Evolutionary conservation across 768 basidiomycete genomes (phyloP), one percentile per base, ranked within the genome.

Genomic region (Amanita muscaria): DNA sequence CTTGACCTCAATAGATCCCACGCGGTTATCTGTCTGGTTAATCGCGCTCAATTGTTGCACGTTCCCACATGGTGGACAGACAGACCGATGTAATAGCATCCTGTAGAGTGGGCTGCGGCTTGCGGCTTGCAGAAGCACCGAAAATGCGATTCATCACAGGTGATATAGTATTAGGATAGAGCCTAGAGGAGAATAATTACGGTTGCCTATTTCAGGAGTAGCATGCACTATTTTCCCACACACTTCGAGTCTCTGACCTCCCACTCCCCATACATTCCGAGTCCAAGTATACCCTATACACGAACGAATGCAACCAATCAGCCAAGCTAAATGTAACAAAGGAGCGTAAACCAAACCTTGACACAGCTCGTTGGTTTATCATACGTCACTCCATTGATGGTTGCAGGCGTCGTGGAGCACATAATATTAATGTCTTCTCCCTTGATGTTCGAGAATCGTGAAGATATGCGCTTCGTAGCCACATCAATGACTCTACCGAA

Each of bases 1-100:
- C 70, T 98, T 99, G 60, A 97, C 93, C 61, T 99, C 92, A 50
- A 96, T 87, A 10, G 86, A 80, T 21, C 81, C 80, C 61, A 89
- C 74, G 42, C 93, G 80, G 1, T 76, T 62, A 60, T 97, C 93
- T 59, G 91, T 96, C 92, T 96, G 47, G 21, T 41, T 51, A 15
- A 30, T 43, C 48, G 15, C 27, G 8, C 25, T 46, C 15, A 46
- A 36, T 29, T 18, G 16, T 39, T 5, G 1, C 21, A 19, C 10
- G 14, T 30, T 31, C 36, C 27, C 30, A n/a, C 24, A 24, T 27
- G 30, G 24, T 19, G 29, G 23, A 38, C 36, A 12, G 24, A 67
- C 80, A 60, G 54, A 89, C 87, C 49, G 90, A 81, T 41, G 77
- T 66, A 59, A 99, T 96, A n/a, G 94, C 94, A 68, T 99, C 96